Evolutionary conservation across 176 grass and related monocot genomes (phyloP).

Genomic region (Ananas comosus): DNA sequence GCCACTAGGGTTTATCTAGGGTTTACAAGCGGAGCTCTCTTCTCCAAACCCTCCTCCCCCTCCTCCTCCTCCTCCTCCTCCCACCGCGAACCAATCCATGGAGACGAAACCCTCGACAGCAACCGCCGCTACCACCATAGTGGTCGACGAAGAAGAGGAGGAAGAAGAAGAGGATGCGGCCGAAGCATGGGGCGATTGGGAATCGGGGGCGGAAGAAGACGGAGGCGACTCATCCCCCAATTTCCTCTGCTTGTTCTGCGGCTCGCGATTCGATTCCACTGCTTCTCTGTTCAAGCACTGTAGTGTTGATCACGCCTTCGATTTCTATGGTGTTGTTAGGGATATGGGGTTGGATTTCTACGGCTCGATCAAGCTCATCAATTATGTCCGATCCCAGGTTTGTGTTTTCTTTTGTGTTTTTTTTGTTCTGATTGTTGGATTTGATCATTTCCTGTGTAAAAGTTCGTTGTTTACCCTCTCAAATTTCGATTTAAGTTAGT

Average conservation of each 20-base stretch:
- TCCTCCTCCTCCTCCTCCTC: not conserved
- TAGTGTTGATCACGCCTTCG: slow-evolving; percentile 42
- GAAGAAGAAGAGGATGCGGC: slow-evolving; percentile 39
- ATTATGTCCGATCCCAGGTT: slow-evolving; percentile 78
- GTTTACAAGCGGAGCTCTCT: not conserved
- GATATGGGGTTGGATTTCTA: slow-evolving; percentile 71
- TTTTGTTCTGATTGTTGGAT: not conserved
- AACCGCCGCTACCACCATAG: not conserved
- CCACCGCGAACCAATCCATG: not conserved
- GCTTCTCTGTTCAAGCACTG: slow-evolving; percentile 59
- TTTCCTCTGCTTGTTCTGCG: slow-evolving; percentile 73
- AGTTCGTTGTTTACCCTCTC: not conserved
- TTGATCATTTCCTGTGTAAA: not conserved
- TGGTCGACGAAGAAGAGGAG: slow-evolving; percentile 19
- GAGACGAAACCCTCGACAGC: slow-evolving; percentile 12
- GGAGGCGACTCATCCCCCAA: slow-evolving; percentile 17
- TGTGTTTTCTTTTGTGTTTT: not conserved
- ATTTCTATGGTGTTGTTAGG: slow-evolving; percentile 42
- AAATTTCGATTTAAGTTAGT: no score
- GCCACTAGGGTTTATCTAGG: slow-evolving; percentile 21
- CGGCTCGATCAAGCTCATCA: slow-evolving; percentile 75
- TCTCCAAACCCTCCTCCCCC: not conserved
- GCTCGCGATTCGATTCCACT: slow-evolving; percentile 39
- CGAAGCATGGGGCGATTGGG: slow-evolving; percentile 78
- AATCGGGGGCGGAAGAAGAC: slow-evolving; percentile 41